Conservation (phyloP, 2,329 filamentous ascomycete genomes). For the Didymella pinodella region DNA sequence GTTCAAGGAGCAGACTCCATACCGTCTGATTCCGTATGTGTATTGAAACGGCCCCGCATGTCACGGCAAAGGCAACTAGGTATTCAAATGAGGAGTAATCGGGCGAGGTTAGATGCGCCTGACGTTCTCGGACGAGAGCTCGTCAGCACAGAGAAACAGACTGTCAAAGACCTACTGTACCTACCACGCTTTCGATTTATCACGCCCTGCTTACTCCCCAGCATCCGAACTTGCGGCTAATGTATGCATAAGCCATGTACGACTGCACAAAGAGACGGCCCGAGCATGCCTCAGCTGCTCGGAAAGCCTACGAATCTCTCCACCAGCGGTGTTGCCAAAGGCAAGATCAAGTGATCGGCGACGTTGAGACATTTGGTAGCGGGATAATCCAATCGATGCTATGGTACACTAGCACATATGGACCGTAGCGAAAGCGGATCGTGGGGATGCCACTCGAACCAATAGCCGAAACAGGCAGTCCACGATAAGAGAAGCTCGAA, state of each 20-base stretch:
- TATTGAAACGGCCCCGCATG: constrained; percentile 28
- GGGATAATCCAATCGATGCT: constrained; percentile 16
- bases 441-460: constrained; percentile 18
- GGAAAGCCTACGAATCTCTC: constrained; percentile 6
- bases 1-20: constrained; percentile 54
- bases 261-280: constrained; percentile 5
- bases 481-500: constrained; percentile 29
- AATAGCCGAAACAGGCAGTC: constrained; percentile 20
- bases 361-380: constrained; percentile 18
- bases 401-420: constrained; percentile 21
- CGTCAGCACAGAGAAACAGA: background rate
- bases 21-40: constrained; percentile 45
- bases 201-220: constrained; percentile 9
- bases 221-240: background rate
- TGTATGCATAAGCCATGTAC: constrained; percentile 17
- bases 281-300: background rate
- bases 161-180: background rate
- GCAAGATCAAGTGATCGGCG: constrained; percentile 17
- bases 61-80: background rate
- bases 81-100: background rate
- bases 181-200: background rate
- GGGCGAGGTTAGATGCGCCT: constrained; percentile 1
- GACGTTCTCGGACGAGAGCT: background rate
- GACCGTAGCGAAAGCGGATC: constrained; percentile 16
- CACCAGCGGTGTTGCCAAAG: constrained; percentile 4